Conservation (phyloP, 1,139 yeast genomes). For the Hemisphaericaspora subhashii region DNA sequence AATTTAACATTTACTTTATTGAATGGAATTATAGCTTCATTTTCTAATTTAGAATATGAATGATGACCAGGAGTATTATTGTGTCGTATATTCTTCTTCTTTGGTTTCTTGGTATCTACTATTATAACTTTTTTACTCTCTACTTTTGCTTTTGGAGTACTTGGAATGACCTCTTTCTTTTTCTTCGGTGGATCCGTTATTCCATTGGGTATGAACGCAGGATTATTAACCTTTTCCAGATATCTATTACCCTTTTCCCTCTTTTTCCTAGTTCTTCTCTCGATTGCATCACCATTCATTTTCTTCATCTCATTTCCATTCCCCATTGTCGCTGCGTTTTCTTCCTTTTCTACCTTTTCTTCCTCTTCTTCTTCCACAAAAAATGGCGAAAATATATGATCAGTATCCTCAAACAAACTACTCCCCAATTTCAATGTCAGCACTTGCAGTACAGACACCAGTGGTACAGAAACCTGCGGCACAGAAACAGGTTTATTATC, state of each 20-base stretch:
- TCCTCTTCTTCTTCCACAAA: conserved; percentile 4
- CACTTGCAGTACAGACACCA: neutral
- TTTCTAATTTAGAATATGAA: neutral
- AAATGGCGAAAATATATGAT: conserved; percentile 5
- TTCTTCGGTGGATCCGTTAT: neutral
- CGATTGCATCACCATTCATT: neutral
- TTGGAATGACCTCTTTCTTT: neutral
- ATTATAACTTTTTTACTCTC: neutral
- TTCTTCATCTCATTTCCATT: neutral
- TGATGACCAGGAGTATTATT: too few species aligned
- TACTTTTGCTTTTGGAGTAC: neutral
- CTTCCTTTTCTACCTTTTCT: neutral
- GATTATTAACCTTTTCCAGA: conserved; percentile 22
- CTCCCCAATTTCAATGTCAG: conserved; percentile 2
- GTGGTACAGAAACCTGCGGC: neutral
- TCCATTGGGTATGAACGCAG: conserved; percentile 24
- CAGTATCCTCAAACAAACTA: conserved; percentile 4
- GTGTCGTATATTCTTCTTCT: neutral
- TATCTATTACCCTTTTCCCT: conserved; percentile 19
- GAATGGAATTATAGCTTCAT: neutral
- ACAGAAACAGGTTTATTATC: neutral
- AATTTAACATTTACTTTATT: conserved; percentile 3
- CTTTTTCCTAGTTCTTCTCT: neutral
- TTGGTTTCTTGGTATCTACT: neutral
- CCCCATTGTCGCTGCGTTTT: too few species aligned